These are phyloP conservation scores for Beta lomatogona DNA, from an alignment of 179 eudicot genomes.

Conservation along the genomic window DNA sequence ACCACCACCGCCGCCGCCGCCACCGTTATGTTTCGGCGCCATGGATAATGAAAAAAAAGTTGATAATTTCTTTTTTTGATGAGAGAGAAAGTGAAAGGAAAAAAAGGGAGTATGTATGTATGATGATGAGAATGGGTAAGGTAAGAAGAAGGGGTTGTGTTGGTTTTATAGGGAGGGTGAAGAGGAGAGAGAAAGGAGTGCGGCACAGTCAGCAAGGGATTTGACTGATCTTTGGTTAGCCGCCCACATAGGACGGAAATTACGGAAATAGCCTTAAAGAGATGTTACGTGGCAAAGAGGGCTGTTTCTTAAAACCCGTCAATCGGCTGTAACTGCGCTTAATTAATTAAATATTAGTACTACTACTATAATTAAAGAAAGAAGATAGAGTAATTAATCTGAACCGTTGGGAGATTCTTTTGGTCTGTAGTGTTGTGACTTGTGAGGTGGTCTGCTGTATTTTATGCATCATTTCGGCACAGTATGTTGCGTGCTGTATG, in stretches of 20 bases:
- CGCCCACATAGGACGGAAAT: constrained; percentile 25
- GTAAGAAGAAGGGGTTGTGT: neutral
- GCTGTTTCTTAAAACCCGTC: constrained; percentile 33
- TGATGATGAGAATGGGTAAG: neutral
- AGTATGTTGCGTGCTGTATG: neutral
- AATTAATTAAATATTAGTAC: neutral
- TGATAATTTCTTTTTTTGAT: too few species aligned
- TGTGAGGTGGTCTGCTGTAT: constrained; percentile 3
- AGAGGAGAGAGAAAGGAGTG: constrained; percentile 12
- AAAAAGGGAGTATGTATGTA: too few species aligned
- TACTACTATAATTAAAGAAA: neutral
- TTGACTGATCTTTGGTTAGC: constrained; percentile 34
- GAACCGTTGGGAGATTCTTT: neutral
- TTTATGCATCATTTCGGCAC: neutral
- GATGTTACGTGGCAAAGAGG: constrained; percentile 16
- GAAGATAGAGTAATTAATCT: neutral
- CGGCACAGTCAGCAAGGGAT: constrained; percentile 40
- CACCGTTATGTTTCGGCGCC: constrained; percentile 41
- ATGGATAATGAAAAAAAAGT: neutral
- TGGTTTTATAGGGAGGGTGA: constrained; percentile 8
- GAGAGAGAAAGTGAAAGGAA: too few species aligned
- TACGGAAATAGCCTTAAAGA: neutral
- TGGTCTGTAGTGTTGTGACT: neutral
- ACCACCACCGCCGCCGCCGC: constrained; percentile 10
- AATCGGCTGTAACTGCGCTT: constrained; percentile 20